Base-by-base conservation (phyloP, 768 basidiomycete species). In the Amanita rimosa region DNA sequence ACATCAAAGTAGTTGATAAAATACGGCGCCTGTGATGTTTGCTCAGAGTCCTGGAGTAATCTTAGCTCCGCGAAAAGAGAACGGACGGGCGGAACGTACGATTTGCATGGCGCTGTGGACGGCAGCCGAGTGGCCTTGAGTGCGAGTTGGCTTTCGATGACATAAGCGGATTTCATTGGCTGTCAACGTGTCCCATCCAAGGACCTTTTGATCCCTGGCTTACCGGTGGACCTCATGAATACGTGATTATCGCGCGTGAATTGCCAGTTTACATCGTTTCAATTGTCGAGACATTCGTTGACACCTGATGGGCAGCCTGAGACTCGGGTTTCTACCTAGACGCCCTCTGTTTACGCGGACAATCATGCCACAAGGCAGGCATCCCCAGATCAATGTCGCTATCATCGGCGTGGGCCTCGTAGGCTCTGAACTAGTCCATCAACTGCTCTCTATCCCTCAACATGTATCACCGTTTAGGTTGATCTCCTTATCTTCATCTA, bases 341-440 rank as follows among this genome's bases (percentile, higher is more conserved):
- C 1, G 26, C 16, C 26, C 9, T 7, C 22, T 13, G n/a, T 17
- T 43, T n/a, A 21, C 38, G 11, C 44, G 44, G 4, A 35, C 34
- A 24, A 46, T 46, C 45, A 46, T 46, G 45, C 45, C 37, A 26
- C 34, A 22, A 46, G 45, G 10, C 33, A 46, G 16, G 7, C 45
- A 24, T 21, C 37, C 35, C 3, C 19, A 46, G 22, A 46, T 69
- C 51, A 62, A 69, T 66, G 79, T 97, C 46, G 90, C 90, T 38
- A 74, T 96, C 54, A 73, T 97, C 48, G 96, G 96, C 50, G 77
- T 91, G 27, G 96, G 96, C 3, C 85, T 95, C 46, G 96, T 99
- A 21, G 96, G 96, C 24, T 72, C 78, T 35, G 89, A 91, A 60
- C 78, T 98, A 57, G 72, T 98, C 62, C 64, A 73, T 36, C 96